A percentile compares a stretch with the other conserved stretches of the same genome.
Evolutionary conservation across 139 green algal species (phyloP).

Genomic region (Chlorella sp.): DNA sequence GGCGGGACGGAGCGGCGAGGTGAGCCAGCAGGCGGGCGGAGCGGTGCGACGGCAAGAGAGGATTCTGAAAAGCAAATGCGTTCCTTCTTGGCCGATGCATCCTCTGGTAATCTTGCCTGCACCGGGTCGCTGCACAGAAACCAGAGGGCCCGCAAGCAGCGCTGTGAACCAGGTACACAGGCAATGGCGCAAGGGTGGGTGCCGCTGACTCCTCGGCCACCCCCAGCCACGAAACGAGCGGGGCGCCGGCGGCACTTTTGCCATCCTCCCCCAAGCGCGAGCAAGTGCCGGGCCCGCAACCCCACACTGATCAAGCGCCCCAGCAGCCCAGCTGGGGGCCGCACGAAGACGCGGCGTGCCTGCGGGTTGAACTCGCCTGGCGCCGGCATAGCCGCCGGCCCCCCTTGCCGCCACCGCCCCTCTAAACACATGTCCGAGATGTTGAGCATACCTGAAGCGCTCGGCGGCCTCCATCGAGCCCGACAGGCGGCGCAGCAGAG

Average conservation of each 20-base stretch:
- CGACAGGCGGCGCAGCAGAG: neutral
- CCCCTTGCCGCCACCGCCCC: neutral
- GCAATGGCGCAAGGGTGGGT: neutral
- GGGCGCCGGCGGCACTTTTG: neutral
- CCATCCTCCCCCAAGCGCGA: neutral
- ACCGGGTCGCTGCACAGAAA: too few relatives aligned
- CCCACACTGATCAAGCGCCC: neutral
- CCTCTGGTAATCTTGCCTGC: too few relatives aligned
- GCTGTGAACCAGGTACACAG: too few relatives aligned
- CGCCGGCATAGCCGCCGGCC: neutral
- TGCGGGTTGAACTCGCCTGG: neutral
- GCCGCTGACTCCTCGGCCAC: neutral
- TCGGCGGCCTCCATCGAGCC: constrained; percentile 10
- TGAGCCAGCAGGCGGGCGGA: too few relatives aligned
- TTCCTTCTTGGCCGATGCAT: too few relatives aligned
- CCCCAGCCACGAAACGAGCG: neutral
- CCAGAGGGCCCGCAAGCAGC: too few relatives aligned
- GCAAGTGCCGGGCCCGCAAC: neutral
- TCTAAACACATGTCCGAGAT: neutral
- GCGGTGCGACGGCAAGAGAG: too few relatives aligned
- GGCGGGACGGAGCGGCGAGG: too few relatives aligned
- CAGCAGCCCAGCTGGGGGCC: neutral
- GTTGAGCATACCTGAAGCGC: constrained; percentile 38
- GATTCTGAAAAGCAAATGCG: too few relatives aligned
- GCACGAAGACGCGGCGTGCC: neutral